Base-by-base conservation (phyloP, 2,329 filamentous ascomycete genomes). In the Chrysosporium keratinophilum region DNA sequence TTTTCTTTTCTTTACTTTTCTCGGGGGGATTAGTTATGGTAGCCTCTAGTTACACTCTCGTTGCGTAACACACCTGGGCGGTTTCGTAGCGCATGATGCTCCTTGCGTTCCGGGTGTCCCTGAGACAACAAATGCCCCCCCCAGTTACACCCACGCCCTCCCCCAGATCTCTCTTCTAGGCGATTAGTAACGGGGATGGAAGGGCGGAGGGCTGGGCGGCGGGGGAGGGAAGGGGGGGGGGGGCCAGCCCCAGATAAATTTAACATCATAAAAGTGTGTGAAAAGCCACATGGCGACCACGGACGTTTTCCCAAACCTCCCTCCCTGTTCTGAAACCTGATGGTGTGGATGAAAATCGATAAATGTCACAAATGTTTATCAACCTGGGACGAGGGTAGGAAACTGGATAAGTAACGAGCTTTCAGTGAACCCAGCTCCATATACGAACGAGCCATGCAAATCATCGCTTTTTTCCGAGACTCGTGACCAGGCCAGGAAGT, bases 61-160 rank as follows among this genome's bases (percentile, higher is more conserved):
- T 31, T 50, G 47, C 47, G 47, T 50, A 50, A 42, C 47, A 17
- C 19, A 28, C 23, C 23, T 28, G 23, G 23, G 23, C 23, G 7
- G 5, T 19, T 42, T 39, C 17, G 17, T 35, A 50, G 41, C 37
- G 37, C 47, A 50, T 50, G 47, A 50, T 23, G 23, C 37, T 20
- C 17, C 12, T 40, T 39, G 33, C 17, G 4, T 19, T 19, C 42
- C 23, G 19, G 19, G 7, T 28, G 23, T 19, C 33, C 33, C 44
- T 46, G 43, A 46, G 23, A 37, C 23, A 31, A 15, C 28, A 9
- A 15, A 19, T 15, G 6, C 5, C 39, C 39, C 15, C 37, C 37
- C 3, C 11, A 14, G 37, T 40, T 28, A 28, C 23, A 28, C 23
- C 23, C 23, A 28, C 23, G 23, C 23, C 23, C 23, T 28, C 23